A percentile compares a stretch with the other conserved stretches of the same genome.
These are phyloP conservation scores for Przewalskia tangutica DNA, from an alignment of 257 asterid species.

Conservation along the genomic window DNA sequence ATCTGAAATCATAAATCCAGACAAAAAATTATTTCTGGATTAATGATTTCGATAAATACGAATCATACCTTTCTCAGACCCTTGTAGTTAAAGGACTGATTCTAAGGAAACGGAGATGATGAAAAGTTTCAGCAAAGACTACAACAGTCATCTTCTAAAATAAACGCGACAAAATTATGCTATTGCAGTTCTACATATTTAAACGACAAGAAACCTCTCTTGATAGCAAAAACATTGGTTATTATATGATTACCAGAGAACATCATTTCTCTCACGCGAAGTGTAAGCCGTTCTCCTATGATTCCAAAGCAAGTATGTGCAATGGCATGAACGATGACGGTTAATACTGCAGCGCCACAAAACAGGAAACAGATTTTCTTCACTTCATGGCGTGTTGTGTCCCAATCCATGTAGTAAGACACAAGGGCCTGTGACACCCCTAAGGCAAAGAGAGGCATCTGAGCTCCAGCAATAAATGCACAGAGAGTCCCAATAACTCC, in stretches of 20 bases:
- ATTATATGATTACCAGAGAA: conserved; percentile 48
- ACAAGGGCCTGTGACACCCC: conserved; percentile 97
- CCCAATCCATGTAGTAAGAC: conserved; percentile 98
- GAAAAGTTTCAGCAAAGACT: neutral
- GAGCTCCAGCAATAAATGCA: conserved; percentile 86
- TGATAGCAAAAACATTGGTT: neutral
- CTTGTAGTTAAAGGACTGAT: neutral
- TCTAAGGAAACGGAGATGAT: neutral
- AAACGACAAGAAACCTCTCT: neutral
- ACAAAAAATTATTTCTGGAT: neutral
- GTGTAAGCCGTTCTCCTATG: conserved; percentile 87
- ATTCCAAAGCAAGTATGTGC: conserved; percentile 80
- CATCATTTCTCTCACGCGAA: conserved; percentile 87
- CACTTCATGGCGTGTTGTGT: conserved; percentile 68
- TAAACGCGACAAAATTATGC: neutral
- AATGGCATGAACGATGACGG: conserved; percentile 70
- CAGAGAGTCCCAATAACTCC: conserved; percentile 70
- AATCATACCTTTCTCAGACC: neutral
- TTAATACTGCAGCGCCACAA: conserved; percentile 71
- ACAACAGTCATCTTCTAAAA: neutral
- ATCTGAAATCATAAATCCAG: neutral
- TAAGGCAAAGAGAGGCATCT: conserved; percentile 88
- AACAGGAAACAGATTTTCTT: conserved; percentile 75
- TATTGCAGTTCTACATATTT: neutral
- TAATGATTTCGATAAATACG: neutral